Evolutionary conservation across 192 early-diverging fungal species (phyloP).

Genomic region (Lobosporangium transversale): DNA sequence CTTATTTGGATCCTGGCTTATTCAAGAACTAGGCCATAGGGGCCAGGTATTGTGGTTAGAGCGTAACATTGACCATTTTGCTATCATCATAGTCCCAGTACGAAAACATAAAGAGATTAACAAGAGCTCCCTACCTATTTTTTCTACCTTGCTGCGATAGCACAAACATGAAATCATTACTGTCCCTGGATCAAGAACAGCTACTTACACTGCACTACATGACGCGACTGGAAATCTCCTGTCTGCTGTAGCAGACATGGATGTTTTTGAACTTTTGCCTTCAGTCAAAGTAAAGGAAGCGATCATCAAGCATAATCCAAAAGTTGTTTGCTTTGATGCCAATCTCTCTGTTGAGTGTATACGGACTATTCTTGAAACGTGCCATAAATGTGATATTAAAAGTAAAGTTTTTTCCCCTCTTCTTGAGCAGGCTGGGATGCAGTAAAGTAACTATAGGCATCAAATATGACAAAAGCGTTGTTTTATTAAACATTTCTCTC

Average conservation of each 20-base stretch:
- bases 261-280: constrained; percentile 70
- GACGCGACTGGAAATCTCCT: constrained; percentile 73
- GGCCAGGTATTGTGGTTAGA: constrained; percentile 66
- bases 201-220: constrained; percentile 86
- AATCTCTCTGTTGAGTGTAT: constrained; percentile 68
- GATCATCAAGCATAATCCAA: constrained; percentile 51
- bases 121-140: too few relatives aligned
- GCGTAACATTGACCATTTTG: too few relatives aligned
- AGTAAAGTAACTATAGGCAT: too few relatives aligned
- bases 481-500: too few relatives aligned
- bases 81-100: too few relatives aligned
- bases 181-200: constrained; percentile 63
- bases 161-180: constrained; percentile 37
- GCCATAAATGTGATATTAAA: constrained; percentile 49
- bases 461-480: too few relatives aligned
- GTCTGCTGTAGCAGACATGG: constrained; percentile 94
- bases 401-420: constrained; percentile 45
- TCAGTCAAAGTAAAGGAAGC: constrained; percentile 36
- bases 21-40: constrained; percentile 58
- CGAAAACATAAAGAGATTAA: constrained; percentile 1
- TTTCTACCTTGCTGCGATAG: too few relatives aligned
- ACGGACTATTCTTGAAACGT: constrained; percentile 53
- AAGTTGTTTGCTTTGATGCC: constrained; percentile 78
- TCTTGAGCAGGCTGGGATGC: too few relatives aligned
- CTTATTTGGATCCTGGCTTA: constrained; percentile 64